Base-by-base conservation (phyloP, 2,329 filamentous ascomycete species). In the Penicillium sp. region DNA sequence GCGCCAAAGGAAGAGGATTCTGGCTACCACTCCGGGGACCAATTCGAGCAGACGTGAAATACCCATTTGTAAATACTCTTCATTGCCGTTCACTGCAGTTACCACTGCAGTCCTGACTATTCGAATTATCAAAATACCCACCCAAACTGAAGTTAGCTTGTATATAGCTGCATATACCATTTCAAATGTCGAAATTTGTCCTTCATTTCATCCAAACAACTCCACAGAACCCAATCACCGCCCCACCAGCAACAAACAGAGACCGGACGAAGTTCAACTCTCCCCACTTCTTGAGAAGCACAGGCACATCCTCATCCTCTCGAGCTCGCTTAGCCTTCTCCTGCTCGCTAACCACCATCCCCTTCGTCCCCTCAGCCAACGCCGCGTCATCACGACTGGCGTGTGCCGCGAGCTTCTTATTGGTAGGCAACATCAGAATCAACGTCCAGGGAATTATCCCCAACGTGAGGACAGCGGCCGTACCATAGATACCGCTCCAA, bases 381-480 rank as follows among this genome's bases (percentile, higher is more conserved):
- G 57, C 55, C 27, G 51, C 52, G 44, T 63, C 57, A 28, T 58
- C 56, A 3, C 55, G 48, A 22, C 28, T 50, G 10, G 62, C 60
- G 49, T 61, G 57, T 11, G 49, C 55, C 37, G 49, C 50, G 36
- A 68, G 46, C 6, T 39, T 47, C n/a, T 40, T 47, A 49, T 66
- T 67, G 2, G 56, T 56, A 2, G 44, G 46, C n/a, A 36, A 40
- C 59, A 68, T 67, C 16, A 48, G 42, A 1, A 47, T 27, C 2
- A 60, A 1, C 6, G 65, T 66, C 50, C 51, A 67, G 13, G 62
- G 61, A 16, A 57, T 54, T 16, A 64, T 60, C 2, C 51, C 40
- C 37, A 64, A 14, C 16, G 61, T 59, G 23, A 58, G 16, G 3
- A 51, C 42, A 0, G 52, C 50, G n/a, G 64, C 60, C 7, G 56